Evolutionary conservation across 768 basidiomycete species (phyloP), one percentile per base, ranked within the genome.

Genomic region (Lactifluus echinatus): DNA sequence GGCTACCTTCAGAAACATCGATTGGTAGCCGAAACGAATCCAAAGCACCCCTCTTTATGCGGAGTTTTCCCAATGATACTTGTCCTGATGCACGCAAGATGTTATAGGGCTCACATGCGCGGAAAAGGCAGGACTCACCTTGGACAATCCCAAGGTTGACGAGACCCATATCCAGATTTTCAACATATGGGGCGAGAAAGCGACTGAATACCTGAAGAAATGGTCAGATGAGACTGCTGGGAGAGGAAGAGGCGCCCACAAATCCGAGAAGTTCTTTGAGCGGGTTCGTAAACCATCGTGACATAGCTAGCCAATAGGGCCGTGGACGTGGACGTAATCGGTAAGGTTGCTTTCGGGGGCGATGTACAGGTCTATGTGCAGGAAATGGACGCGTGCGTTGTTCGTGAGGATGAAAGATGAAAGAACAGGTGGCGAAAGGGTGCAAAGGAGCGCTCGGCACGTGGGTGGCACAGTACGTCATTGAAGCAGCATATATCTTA

Each of bases 1-100:
- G 51, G 57, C 19, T 44, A 88, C 93, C 96, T 77, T 97, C 92
- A 11, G 89, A 74, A 11, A 99, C 93, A 75, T 98, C 94, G 1
- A 99, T 84, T 0, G 96, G 96, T 21, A 99, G 76, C 56, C 92
- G 80, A 70, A 98, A 96, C 69, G 95, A 93, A 72, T 98, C 96
- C 48, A 99, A 75, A 0, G 89, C 93, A 43, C 89, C 88, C 71
- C 85, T 93, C 75, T 95, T 98, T 63, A 99, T 78, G 52, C 85
- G 85, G 48, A 99, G 72, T 64, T 89, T 87, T 28, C 82, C 79
- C 51, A 96, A 76, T 7, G 84, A 87, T 49, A 91, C 70, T 71
- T 88, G 84, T 40, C 89, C 88, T 91, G 46, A 51, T 43, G 26
- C 57, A 34, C 39, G 51, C 62, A 17, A 36, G 46, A 46, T 48